Evolutionary conservation across 148 eudicot species (phyloP).

Genomic region (Rhododendron henanense): DNA sequence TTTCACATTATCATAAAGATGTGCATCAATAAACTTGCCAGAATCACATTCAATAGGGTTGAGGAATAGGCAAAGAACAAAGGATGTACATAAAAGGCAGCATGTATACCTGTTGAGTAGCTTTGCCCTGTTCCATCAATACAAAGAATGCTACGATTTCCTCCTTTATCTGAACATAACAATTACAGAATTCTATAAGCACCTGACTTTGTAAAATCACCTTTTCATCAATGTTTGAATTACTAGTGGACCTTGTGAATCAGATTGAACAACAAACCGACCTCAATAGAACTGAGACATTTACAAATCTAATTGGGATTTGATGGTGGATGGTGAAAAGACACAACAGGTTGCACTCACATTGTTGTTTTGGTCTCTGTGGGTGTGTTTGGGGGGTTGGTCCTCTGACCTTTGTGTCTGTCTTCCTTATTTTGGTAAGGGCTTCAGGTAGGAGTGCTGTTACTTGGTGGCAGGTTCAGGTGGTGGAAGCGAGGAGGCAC

Average conservation of each 20-base stretch:
- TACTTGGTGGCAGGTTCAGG: not conserved
- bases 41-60: not conserved
- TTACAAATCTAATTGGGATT: no score
- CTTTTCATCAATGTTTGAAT: not conserved
- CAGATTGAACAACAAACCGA: not conserved
- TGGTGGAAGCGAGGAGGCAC: not conserved
- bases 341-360: not conserved
- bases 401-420: no score
- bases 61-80: not conserved
- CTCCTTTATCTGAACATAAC: slow-evolving; percentile 65
- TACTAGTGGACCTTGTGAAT: not conserved
- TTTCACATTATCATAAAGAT: slow-evolving; percentile 13
- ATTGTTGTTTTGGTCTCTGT: not conserved
- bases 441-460: not conserved
- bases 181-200: slow-evolving; percentile 4
- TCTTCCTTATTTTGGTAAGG: not conserved
- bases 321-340: not conserved
- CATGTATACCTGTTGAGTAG: slow-evolving; percentile 60
- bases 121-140: slow-evolving; percentile 89
- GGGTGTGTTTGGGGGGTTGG: no score
- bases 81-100: not conserved
- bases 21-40: not conserved
- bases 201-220: not conserved
- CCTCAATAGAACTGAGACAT: not conserved
- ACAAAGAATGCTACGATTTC: slow-evolving; percentile 70